Base-by-base conservation (phyloP, 306 rosid genomes). In the Cucurbita ficifolia region DNA sequence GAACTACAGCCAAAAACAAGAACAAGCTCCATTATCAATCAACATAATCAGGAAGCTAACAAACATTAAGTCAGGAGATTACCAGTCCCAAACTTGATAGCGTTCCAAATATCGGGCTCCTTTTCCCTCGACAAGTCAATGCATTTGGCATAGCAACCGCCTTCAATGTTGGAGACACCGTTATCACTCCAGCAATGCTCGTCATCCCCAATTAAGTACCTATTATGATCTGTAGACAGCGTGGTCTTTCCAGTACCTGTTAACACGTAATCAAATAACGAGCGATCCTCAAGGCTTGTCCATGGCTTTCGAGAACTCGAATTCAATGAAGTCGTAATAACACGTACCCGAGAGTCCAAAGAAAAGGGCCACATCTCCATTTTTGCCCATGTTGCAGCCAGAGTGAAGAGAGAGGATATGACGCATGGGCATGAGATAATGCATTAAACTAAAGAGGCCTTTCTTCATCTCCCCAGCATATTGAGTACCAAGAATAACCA, bases 401-500 rank as follows among this genome's bases (percentile, higher is more conserved):
- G 96, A 92, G 76, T 92, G 98, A 1, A 92, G 78, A 72, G 98
- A 88, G 78, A 90, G 89, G 71, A 92, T 86, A 8, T 79, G 84
- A 18, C 96, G 93, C 83, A 38, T 83, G 8, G 98, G 98, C 96
- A 92, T 90, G 84, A 92, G 90, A 84, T 84, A 92, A 78, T 92
- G 98, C 98, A 90, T 92, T 4, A 92, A 85, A 76, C 93, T 76
- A 81, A 92, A 92, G 35, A 92, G 90, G 42, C 96, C 98, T 49
- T 92, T 92, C 87, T 92, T 92, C 98, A 90, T 92, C 81, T 92
- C 98, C 77, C 98, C 98, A 18, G 96, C 98, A 24, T 92, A 92
- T 35, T 92, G 98, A 0, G 98, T 92, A 71, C 98, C 98, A 54
- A 92, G 90, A 80, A 92, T 92, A 72, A 90, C 91, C 98, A 92